These are phyloP conservation scores for Davidsoniella neocaledoniae DNA, from an alignment of 2,329 filamentous ascomycete species.

Conservation along the genomic window DNA sequence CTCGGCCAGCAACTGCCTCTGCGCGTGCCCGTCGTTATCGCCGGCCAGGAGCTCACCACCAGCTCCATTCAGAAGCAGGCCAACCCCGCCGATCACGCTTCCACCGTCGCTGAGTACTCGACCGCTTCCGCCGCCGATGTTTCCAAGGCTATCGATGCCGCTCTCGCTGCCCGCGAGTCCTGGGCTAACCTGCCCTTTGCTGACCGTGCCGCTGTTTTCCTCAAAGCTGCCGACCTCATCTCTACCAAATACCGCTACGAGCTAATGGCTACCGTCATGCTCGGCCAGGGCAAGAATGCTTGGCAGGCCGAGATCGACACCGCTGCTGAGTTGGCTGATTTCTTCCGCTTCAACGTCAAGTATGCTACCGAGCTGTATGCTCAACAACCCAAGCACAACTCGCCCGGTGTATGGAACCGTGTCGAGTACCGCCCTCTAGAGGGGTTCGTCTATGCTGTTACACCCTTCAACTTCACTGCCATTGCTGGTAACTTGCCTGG, in stretches of 20 bases:
- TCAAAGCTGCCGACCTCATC: conserved; percentile 88
- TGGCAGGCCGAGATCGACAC: conserved; percentile 99
- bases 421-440: conserved; percentile 80
- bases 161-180: conserved; percentile 65
- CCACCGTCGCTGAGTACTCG: conserved; percentile 67
- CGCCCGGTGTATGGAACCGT: conserved; percentile 77
- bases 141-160: conserved; percentile 61
- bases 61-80: conserved; percentile 51
- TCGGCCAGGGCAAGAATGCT: conserved; percentile 94
- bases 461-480: conserved; percentile 94
- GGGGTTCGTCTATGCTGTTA: conserved; percentile 88
- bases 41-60: conserved; percentile 52
- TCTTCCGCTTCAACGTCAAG: conserved; percentile 84
- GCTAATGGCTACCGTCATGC: conserved; percentile 88
- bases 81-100: conserved; percentile 68
- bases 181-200: conserved; percentile 83
- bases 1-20: conserved; percentile 54
- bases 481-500: conserved; percentile 77
- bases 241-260: conserved; percentile 89
- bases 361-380: conserved; percentile 84
- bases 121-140: conserved; percentile 66
- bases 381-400: conserved; percentile 71
- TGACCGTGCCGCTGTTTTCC: conserved; percentile 81
- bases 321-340: conserved; percentile 82
- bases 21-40: conserved; percentile 68